Evolutionary conservation across 2,329 filamentous ascomycete genomes (phyloP).

Genomic region (Neocatenulostroma microsporum): DNA sequence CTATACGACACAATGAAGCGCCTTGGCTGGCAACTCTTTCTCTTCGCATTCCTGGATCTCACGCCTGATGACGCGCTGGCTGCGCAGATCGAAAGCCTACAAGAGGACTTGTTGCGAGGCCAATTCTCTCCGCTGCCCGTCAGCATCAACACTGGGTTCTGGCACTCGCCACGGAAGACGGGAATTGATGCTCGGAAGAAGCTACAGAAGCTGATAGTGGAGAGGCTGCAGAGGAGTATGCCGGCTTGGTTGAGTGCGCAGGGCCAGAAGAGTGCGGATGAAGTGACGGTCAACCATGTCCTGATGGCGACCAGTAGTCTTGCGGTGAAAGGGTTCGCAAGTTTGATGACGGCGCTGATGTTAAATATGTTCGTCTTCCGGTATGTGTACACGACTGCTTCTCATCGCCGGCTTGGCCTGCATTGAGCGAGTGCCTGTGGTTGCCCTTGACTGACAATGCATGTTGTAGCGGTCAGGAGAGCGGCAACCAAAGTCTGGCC

Average conservation of each 20-base stretch:
- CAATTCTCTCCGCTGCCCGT: constrained; percentile 25
- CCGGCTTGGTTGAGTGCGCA: constrained; percentile 8
- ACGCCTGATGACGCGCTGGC: constrained; percentile 5
- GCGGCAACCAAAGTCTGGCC: no score
- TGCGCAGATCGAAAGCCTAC: constrained; percentile 12
- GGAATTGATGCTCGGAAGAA: constrained; percentile 16
- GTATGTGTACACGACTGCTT: no score
- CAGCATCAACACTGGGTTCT: constrained; percentile 18
- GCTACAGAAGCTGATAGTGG: constrained; percentile 10
- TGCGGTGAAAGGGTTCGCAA: constrained; percentile 19
- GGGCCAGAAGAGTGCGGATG: neutral
- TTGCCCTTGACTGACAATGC: no score
- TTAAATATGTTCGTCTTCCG: constrained; percentile 16
- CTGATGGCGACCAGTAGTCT: constrained; percentile 21
- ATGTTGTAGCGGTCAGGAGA: no score
- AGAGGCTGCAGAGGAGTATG: neutral
- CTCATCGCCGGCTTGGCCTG: no score
- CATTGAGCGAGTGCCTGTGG: no score
- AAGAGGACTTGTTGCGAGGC: constrained; percentile 22
- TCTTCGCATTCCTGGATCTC: constrained; percentile 16
- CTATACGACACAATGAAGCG: constrained; percentile 21
- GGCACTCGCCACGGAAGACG: constrained; percentile 18
- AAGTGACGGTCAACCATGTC: constrained; percentile 16
- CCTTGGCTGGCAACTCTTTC: constrained; percentile 20
- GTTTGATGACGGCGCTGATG: constrained; percentile 17